Evolutionary conservation across 208 protist species (phyloP).

Genomic region (Zelonia costaricensis): DNA sequence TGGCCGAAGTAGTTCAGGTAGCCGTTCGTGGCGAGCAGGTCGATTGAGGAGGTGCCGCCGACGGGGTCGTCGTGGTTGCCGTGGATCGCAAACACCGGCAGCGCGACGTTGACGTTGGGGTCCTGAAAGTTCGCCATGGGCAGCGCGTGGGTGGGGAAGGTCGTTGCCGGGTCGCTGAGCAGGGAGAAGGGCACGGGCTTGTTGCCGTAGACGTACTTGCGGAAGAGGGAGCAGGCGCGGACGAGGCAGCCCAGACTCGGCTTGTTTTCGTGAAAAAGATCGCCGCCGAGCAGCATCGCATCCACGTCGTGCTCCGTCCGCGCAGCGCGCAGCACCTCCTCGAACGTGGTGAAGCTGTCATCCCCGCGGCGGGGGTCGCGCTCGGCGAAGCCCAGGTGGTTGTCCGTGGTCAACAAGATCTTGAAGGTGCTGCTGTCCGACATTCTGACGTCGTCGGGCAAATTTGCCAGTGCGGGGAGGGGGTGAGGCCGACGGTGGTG

Average conservation of each 20-base stretch:
- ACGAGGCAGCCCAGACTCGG: slow-evolving; percentile 94
- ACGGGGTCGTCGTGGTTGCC: slow-evolving; percentile 99
- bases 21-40: slow-evolving; percentile 93
- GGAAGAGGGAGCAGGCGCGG: slow-evolving; percentile 86
- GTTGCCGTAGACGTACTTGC: slow-evolving; percentile 93
- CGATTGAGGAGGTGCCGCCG: slow-evolving; percentile 94
- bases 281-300: slow-evolving; percentile 97
- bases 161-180: slow-evolving; percentile 89
- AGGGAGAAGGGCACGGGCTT: slow-evolving; percentile 90
- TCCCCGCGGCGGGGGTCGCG: slow-evolving; percentile 95
- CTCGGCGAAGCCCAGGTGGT: slow-evolving; percentile 96
- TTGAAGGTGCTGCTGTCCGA: slow-evolving; percentile 66
- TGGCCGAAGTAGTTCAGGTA: slow-evolving; percentile 99
- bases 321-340: slow-evolving; percentile 97
- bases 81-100: slow-evolving; percentile 99
- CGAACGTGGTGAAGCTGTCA: slow-evolving; percentile 98
- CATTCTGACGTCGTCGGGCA: slow-evolving; percentile 6
- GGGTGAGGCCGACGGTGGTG: no score
- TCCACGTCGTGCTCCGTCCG: slow-evolving; percentile 95
- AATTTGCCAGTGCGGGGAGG: no score
- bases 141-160: slow-evolving; percentile 90
- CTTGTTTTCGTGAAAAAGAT: slow-evolving; percentile 99
- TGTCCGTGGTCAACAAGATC: slow-evolving; percentile 96
- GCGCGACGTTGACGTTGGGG: slow-evolving; percentile 97
- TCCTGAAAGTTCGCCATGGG: slow-evolving; percentile 94